Conservation (phyloP, 108 stramenopile species). For the Cylindrotheca closterium region DNA sequence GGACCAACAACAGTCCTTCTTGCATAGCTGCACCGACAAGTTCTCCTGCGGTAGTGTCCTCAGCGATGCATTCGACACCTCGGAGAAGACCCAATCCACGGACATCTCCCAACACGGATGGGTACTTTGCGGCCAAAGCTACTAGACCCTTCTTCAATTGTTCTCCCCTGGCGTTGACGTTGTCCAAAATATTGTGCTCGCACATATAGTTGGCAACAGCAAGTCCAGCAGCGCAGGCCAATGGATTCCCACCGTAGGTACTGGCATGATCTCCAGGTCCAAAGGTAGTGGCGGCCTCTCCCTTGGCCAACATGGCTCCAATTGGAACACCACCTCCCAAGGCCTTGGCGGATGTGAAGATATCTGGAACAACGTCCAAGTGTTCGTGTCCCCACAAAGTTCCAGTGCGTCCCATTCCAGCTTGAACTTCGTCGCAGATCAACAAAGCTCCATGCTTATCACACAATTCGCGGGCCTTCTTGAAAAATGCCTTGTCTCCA, state of each 20-base stretch:
- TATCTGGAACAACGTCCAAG: conserved; percentile 89
- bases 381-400: conserved; percentile 94
- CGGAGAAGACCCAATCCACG: conserved; percentile 93
- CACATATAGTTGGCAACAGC: conserved; percentile 87
- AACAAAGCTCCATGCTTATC: conserved; percentile 88
- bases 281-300: conserved; percentile 84
- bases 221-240: conserved; percentile 82
- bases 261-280: conserved; percentile 97
- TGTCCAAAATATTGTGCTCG: conserved; percentile 79
- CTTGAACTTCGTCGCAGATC: conserved; percentile 97
- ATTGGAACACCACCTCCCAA: conserved; percentile 98
- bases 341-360: conserved; percentile 96
- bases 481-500: conserved; percentile 80
- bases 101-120: conserved; percentile 77
- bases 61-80: conserved; percentile 72
- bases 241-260: conserved; percentile 97
- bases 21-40: conserved; percentile 88
- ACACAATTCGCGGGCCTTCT: conserved; percentile 72
- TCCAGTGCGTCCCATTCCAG: conserved; percentile 97
- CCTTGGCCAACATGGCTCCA: conserved; percentile 95
- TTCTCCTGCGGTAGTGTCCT: conserved; percentile 82
- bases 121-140: conserved; percentile 71
- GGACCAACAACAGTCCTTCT: conserved; percentile 88
- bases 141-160: conserved; percentile 77
- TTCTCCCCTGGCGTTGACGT: conserved; percentile 86